Base-by-base conservation (phyloP, 179 eudicot species). In the Kewa caespitosa region DNA sequence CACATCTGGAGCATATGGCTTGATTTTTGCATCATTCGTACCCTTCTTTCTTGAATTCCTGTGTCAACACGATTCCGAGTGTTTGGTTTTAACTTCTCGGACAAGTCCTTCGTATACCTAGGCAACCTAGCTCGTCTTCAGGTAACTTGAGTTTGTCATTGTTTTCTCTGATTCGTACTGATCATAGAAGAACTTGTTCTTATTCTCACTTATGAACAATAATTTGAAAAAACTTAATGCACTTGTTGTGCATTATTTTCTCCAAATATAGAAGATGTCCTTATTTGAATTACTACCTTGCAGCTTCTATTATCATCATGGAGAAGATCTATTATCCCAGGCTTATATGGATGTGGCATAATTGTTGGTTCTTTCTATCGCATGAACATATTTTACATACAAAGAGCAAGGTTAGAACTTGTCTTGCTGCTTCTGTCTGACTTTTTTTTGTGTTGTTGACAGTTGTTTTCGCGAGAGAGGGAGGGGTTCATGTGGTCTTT, bases 71-170 rank as follows among this genome's bases (percentile, higher is more conserved):
- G 95, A 84, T 91, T 93, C 81, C 92, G 91, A 43, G 87, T 93
- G 62, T 86, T 88, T 83, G 81, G 87, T 74, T 80, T 89, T 70
- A 86, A 83, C 79, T 91, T 95, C 83, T 88, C 99, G 14, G 93
- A 95, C 87, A 95, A 95, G 81, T 86, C 97, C 68, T 95, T 93
- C 83, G 90, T 93, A 62, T 95, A 95, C 82, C 82, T n/a, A n/a
- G n/a, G n/a, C n/a, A n/a, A n/a, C n/a, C n/a, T 93, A 80, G 99
- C 97, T 85, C 97, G 97, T 74, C 87, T 95, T 85, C 97, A 95
- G 98, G 99, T 95, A 85, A 81, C 34, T 48, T 64, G 52, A 13
- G 30, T 32, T 43, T 34, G 12, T 30, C 50, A 13, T 68, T 67
- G 46, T 55, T 38, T 66, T 37, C 52, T 33, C 27, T 55, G 10